Base-by-base conservation (phyloP, 2,329 filamentous ascomycete genomes). In the Monilinia fructigena region DNA sequence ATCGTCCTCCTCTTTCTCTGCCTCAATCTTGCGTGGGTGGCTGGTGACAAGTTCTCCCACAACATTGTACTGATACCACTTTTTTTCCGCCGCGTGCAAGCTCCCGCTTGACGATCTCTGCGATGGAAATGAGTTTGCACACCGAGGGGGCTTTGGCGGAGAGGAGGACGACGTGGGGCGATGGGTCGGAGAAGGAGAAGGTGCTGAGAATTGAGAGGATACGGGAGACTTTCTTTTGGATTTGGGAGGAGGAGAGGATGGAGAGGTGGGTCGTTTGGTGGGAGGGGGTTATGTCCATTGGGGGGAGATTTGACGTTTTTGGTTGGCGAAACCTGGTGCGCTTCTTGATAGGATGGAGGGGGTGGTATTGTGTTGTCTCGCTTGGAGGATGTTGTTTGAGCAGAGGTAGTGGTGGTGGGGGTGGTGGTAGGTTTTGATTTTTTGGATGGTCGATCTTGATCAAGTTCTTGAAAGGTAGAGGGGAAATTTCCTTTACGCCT, bases 81-180 rank as follows among this genome's bases (percentile, higher is more conserved):
- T 70, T 67, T 67, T 78, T 79, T 4, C 79, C 80, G 52, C 79
- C 76, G 61, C 81, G 79, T 42, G 73, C 78, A 63, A 89, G 77
- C 56, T 86, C 79, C 50, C 83, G 79, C 75, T 89, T 89, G 66
- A 82, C 82, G 48, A 90, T 86, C 76, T 92, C 89, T 55, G 82
- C 82, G 55, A 92, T 83, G 4, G 85, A 88, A 71, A 91, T 84
- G 72, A 91, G 80, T 76, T 92, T 93, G 76, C 81, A 82, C 1
- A 85, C 82, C 3, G 73, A 75, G 18, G 71, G 70, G 4, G 77
- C 74, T 63, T 78, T 77, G 18, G 80, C 77, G 54, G 75, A 72
- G 12, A 83, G 68, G 47, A 77, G 70, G 11, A 81, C 73, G 0
- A 85, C 69, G 23, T 69, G 72, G 1, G 78, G 76, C 68, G 79